A percentile compares a stretch with the other conserved stretches of the same genome.
phyloP scores from a whole-genome alignment of 208 protist species.

The Acanthamoeba royreba region DNA sequence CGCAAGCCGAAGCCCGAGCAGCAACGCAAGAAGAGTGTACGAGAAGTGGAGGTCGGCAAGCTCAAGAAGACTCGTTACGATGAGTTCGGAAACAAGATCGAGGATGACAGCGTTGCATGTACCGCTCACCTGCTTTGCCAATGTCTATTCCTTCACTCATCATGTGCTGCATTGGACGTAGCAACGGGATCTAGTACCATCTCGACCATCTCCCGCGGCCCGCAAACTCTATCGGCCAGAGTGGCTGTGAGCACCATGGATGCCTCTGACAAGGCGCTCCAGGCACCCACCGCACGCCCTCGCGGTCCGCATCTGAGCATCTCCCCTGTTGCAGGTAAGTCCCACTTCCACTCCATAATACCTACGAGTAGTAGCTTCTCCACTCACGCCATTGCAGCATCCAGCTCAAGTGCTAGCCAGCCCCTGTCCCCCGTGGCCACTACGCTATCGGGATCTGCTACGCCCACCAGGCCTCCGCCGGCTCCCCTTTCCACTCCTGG shows the following conservation, averaged over 20 bases:
- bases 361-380: not conserved
- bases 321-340: not conserved
- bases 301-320: not conserved
- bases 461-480: too few relatives aligned
- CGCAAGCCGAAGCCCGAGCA: constrained; percentile 40
- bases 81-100: not conserved
- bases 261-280: not conserved
- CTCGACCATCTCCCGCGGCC: not conserved
- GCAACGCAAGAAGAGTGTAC: not conserved
- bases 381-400: not conserved
- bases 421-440: too few relatives aligned
- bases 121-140: too few relatives aligned
- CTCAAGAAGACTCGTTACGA: constrained; percentile 47
- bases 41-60: constrained; percentile 48
- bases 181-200: not conserved
- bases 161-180: too few relatives aligned
- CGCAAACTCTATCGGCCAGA: not conserved
- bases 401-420: too few relatives aligned
- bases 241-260: not conserved
- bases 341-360: not conserved
- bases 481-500: too few relatives aligned
- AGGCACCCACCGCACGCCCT: not conserved
- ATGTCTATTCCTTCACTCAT: too few relatives aligned
- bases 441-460: too few relatives aligned
- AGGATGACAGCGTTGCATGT: not conserved